Conservation (phyloP, 768 basidiomycete species). For the Cubamyces sp. region DNA sequence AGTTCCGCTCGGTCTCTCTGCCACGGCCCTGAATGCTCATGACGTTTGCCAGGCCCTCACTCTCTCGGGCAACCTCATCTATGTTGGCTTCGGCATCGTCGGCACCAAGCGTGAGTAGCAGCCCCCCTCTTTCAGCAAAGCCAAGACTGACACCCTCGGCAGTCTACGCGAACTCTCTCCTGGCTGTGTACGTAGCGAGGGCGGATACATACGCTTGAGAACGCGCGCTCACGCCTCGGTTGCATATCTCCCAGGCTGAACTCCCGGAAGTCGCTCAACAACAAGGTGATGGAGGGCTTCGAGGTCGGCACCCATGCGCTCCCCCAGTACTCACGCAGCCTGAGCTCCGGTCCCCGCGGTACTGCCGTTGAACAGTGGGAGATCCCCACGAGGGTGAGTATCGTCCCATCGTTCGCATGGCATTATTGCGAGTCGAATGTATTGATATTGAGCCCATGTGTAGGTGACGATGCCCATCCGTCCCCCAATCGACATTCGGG, state of each 20-base stretch:
- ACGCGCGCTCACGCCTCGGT: background rate
- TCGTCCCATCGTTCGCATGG: background rate
- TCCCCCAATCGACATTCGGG: background rate
- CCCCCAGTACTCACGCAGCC: background rate
- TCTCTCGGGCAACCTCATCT: background rate
- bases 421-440: too few relatives aligned
- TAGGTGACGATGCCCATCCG: background rate
- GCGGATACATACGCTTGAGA: background rate
- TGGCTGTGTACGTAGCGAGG: background rate
- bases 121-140: background rate
- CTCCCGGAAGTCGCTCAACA: background rate
- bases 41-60: background rate
- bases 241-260: background rate
- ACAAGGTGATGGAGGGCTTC: background rate
- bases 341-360: background rate
- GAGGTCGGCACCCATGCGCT: background rate
- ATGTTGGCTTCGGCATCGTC: background rate
- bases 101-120: background rate
- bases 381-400: slow-evolving; percentile 1
- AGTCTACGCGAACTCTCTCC: background rate
- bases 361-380: background rate
- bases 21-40: background rate
- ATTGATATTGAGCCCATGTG: background rate
- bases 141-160: background rate
- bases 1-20: background rate